Base-by-base conservation (phyloP, 1,139 yeast species). In the Scheffersomyces insectosa region DNA sequence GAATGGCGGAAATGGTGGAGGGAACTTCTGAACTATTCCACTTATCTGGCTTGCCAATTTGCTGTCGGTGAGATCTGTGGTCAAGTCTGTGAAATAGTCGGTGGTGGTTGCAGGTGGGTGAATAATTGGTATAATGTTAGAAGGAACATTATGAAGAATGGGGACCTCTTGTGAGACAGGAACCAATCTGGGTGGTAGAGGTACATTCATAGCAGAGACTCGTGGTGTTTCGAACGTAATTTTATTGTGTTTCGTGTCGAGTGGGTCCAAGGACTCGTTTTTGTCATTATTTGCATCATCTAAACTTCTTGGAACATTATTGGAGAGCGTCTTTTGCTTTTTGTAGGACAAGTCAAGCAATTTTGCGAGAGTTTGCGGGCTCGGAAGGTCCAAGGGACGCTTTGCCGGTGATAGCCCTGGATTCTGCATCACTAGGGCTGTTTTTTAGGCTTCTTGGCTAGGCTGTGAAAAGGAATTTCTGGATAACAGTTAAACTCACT, bases 1-100 rank as follows among this genome's bases (percentile, higher is more conserved):
- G 30, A 56, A 54, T 2, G 74, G 76, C 3, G 75, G 72, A 5
- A 62, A 44, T 5, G 79, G 79, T 0, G 79, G 79, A 1, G 78
- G 78, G 47, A 69, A 72, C 39, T 59, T 55, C 42, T 50, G 52
- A 14, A 65, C 45, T 3, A 69, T 67, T 4, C 59, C 57, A 13
- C 48, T 43, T 12, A 68, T 53, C 48, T 71, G 75, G 7, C 48
- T 35, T 13, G 43, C 36, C 12, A 58, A 41, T 3, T 53, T 36
- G 3, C 52, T 51, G 36, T 60, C 57, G 3, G 41, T 39, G 9
- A 51, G 41, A 36, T 62, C 58, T 5, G 59, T 47, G 9, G 52
- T 52, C 33, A 70, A 52, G 45, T 73, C 78, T 5, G 70, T 58
- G 50, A 68, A 74, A 49, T 70, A 73, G 50, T 72, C 72, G 14